Evolutionary conservation across 2,329 filamentous ascomycete species (phyloP).

Genomic region (Hymenoscyphus fructigenus): DNA sequence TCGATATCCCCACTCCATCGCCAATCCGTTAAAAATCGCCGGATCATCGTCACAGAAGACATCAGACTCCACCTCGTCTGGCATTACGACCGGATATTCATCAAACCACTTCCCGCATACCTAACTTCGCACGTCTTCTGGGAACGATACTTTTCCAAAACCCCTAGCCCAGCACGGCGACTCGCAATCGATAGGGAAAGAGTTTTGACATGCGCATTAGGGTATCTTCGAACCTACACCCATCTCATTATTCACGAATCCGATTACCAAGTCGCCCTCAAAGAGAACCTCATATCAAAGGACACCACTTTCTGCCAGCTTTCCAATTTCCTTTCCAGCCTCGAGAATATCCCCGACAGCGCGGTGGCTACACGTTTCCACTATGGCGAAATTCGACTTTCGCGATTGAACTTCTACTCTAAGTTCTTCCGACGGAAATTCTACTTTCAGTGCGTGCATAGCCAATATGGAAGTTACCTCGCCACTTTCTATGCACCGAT

Average conservation of each 20-base stretch:
- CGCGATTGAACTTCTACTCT: conserved; percentile 17
- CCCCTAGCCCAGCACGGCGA: not conserved
- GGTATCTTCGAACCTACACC: conserved; percentile 37
- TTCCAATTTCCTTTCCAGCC: conserved; percentile 17
- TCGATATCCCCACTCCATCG: conserved; percentile 27
- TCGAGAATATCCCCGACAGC: conserved; percentile 17
- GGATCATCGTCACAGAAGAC: conserved; percentile 38
- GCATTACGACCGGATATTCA: conserved; percentile 32
- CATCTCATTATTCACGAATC: conserved; percentile 36
- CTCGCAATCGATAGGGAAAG: not conserved
- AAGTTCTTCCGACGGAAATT: conserved; percentile 8
- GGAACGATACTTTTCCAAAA: conserved; percentile 20
- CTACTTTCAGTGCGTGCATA: conserved; percentile 1
- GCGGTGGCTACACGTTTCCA: conserved; percentile 32
- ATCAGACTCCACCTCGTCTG: conserved; percentile 38
- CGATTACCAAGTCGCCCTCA: conserved; percentile 37
- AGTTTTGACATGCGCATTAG: conserved; percentile 21
- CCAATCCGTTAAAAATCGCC: conserved; percentile 34
- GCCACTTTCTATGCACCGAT: conserved; percentile 13
- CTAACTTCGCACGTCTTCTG: conserved; percentile 34
- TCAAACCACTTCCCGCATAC: conserved; percentile 17
- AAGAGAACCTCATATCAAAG: conserved; percentile 24
- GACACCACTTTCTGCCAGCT: not conserved
- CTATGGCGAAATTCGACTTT: conserved; percentile 38
- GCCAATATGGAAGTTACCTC: conserved; percentile 16